Evolutionary conservation across 306 rosid species (phyloP).

Genomic region (Trichosanthes truncata): DNA sequence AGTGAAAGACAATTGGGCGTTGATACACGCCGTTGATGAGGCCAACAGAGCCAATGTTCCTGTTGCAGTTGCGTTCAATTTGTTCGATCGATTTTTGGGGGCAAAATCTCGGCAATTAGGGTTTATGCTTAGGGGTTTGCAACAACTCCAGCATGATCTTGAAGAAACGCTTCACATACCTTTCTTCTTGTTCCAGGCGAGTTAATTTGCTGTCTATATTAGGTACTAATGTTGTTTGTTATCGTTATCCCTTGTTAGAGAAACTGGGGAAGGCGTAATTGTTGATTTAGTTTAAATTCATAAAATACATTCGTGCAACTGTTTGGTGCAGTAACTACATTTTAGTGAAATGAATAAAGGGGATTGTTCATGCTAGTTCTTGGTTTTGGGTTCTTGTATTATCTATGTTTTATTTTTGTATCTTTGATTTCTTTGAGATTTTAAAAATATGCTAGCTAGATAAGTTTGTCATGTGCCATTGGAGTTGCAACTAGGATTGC

Average conservation of each 20-base stretch:
- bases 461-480: neutral
- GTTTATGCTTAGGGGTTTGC: slow-evolving; percentile 78
- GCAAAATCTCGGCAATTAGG: slow-evolving; percentile 88
- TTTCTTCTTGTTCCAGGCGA: slow-evolving; percentile 62
- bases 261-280: neutral
- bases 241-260: neutral
- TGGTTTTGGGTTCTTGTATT: too few species aligned
- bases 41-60: slow-evolving; percentile 66
- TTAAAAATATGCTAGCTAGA: neutral
- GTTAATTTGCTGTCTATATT: neutral
- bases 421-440: neutral
- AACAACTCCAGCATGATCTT: slow-evolving; percentile 37
- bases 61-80: slow-evolving; percentile 73
- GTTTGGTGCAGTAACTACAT: too few species aligned
- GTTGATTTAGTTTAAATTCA: too few species aligned
- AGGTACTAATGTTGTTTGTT: neutral
- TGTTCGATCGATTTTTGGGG: slow-evolving; percentile 66
- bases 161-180: slow-evolving; percentile 47
- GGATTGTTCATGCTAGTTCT: neutral
- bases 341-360: neutral
- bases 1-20: slow-evolving; percentile 79
- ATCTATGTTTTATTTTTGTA: neutral
- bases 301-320: too few species aligned
- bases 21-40: slow-evolving; percentile 68
- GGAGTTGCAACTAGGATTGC: neutral